Evolutionary conservation across 352 stramenopile species (phyloP).

Genomic region (Pythium dissotocum): DNA sequence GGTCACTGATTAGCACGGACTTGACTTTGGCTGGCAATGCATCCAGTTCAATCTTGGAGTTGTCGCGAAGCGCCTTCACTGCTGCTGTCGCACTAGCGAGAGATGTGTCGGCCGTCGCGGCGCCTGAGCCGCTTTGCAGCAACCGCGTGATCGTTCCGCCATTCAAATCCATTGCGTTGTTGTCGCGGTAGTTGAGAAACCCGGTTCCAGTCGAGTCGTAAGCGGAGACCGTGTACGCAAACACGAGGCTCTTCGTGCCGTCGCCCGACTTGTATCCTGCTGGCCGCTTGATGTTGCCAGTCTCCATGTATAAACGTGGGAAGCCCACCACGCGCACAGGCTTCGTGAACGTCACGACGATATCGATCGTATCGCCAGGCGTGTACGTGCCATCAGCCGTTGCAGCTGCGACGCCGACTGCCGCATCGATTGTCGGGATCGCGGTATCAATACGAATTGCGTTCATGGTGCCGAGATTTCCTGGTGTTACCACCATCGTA

Average conservation of each 20-base stretch:
- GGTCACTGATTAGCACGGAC: slow-evolving; percentile 37
- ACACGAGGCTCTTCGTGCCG: slow-evolving; percentile 59
- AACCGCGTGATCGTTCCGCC: slow-evolving; percentile 59
- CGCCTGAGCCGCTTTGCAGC: slow-evolving; percentile 26
- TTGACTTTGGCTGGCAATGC: slow-evolving; percentile 47
- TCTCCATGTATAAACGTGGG: slow-evolving; percentile 73
- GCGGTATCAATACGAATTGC: slow-evolving; percentile 66
- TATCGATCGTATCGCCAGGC: slow-evolving; percentile 61
- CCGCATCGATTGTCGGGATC: slow-evolving; percentile 50
- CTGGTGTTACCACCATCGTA: slow-evolving; percentile 44
- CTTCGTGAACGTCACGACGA: slow-evolving; percentile 78
- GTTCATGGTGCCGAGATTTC: slow-evolving; percentile 58
- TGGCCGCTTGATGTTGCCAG: slow-evolving; percentile 61
- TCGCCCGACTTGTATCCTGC: slow-evolving; percentile 65
- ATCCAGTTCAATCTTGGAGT: slow-evolving; percentile 56
- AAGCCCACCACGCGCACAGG: slow-evolving; percentile 66
- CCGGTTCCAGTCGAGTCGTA: slow-evolving; percentile 57
- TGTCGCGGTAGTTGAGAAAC: slow-evolving; percentile 70
- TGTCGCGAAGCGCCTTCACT: slow-evolving; percentile 46
- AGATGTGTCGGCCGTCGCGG: slow-evolving; percentile 36
- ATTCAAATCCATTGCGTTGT: slow-evolving; percentile 63
- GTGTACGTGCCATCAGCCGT: slow-evolving; percentile 63
- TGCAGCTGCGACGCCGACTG: slow-evolving; percentile 52
- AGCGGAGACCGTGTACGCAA: slow-evolving; percentile 70
- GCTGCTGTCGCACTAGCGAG: slow-evolving; percentile 38